These are phyloP conservation scores for Gelatoporia subvermispora DNA, from an alignment of 768 basidiomycete genomes.

Conservation along the genomic window DNA sequence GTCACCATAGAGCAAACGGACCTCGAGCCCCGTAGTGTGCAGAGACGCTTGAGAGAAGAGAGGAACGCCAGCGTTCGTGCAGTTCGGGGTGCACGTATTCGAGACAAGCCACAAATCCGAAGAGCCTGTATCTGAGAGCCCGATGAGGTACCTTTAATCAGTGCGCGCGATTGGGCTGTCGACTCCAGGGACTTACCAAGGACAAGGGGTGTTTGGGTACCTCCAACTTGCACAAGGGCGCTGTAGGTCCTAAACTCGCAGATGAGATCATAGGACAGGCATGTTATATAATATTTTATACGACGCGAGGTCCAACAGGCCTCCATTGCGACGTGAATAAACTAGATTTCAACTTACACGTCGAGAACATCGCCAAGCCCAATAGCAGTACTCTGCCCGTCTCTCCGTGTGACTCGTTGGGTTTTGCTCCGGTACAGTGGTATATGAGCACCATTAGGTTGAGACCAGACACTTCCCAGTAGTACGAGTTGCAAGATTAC, in stretches of 20 bases:
- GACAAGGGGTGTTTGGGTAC: constrained; percentile 46
- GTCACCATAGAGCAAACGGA: constrained; percentile 61
- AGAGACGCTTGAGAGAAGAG: constrained; percentile 50
- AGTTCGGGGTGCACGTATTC: constrained; percentile 43
- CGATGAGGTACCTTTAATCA: not conserved
- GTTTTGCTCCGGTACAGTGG: constrained; percentile 7
- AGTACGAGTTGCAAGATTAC: too few relatives aligned
- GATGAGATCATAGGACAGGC: too few relatives aligned
- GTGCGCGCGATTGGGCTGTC: not conserved
- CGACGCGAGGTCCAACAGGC: too few relatives aligned
- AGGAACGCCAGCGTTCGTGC: constrained; percentile 33
- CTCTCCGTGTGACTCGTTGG: constrained; percentile 2
- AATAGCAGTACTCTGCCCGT: constrained; percentile 31
- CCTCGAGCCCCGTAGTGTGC: constrained; percentile 40
- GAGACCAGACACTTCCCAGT: too few relatives aligned
- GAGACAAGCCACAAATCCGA: constrained; percentile 75
- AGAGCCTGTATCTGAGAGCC: constrained; percentile 63
- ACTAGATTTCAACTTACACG: constrained; percentile 40
- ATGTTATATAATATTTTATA: too few relatives aligned
- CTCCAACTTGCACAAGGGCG: constrained; percentile 54
- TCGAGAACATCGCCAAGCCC: constrained; percentile 61
- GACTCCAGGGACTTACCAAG: constrained; percentile 40
- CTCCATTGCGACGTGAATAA: not conserved
- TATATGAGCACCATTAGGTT: constrained; percentile 5
- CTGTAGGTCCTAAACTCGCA: constrained; percentile 50